Base-by-base conservation (phyloP, 805 yeast species). In the Wickerhamiella siamensis region DNA sequence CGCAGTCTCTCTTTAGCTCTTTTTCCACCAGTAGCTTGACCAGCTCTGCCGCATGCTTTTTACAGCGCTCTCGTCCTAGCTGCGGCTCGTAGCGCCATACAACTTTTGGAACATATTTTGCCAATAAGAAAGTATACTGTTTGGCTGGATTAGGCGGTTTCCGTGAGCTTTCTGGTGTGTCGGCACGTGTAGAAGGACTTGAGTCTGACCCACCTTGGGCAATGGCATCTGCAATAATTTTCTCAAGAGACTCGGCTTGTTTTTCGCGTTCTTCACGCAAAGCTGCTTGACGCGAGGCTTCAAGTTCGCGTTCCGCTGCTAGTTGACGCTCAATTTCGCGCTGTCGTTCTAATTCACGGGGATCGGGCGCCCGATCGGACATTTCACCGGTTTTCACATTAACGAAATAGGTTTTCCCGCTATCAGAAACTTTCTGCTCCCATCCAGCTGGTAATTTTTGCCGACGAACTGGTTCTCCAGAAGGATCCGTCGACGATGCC, bases 31-130 rank as follows among this genome's bases (percentile, higher is more conserved):
- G 63, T 0, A 66, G 61, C 47, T 75, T 71, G 4, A 79, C 84
- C 43, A 88, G 74, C 39, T 86, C 95, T 46, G 75, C 72, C 2
- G 95, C 83, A 60, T 86, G 79, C 31, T 70, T 70, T 60, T 87
- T 88, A 40, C 83, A 54, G 43, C 74, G 69, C 4, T 81, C 94
- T 44, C 74, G 76, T 4, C 84, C 86, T 18, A 88, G 65, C 41
- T 75, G 77, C 2, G 65, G 56, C 48, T 74, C 79, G 57, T 79
- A 74, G 49, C 72, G 74, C 48, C 76, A 75, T 42, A 87, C 66
- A 54, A 81, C 59, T 52, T 86, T 84, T 8, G 96, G 96, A 9
- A 88, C 81, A 50, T 74, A 66, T 14, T 68, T 61, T 1, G 95
- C 96, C 56, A 88, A 74, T 26, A 65, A 17, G 12, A 33, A 38